Base-by-base conservation (phyloP, 169 alveolate species). In the Eimeria zaria region DNA sequence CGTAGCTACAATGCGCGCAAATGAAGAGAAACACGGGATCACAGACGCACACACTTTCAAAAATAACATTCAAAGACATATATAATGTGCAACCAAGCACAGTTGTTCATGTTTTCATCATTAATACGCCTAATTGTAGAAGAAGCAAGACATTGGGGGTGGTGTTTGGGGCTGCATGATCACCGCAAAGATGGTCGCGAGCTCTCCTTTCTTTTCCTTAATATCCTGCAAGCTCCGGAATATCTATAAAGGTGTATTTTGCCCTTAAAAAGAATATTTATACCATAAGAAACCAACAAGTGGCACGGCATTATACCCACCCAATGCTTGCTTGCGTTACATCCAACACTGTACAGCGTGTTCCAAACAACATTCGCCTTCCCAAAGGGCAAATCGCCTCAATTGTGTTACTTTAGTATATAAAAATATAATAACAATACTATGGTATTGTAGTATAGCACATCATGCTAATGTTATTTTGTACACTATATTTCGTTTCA, bases 141-240 rank as follows among this genome's bases (percentile, higher is more conserved):
- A 67, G 22, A 48, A 67, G 48, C 48, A 67, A 67, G 78, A 33
- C 78, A 33, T 27, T 12, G 48, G 78, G n/a, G 78, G 78, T 67
- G 44, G 78, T 67, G 78, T n/a, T 67, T 67, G 78, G 78, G 78
- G 78, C 78, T 67, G 78, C 73, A 62, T 67, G 78, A 33, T 3
- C 44, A 48, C 46, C 8, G 16, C 6, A 27, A 27, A 33, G 41
- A 27, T 5, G 39, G 33, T 20, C 11, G 16, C 18, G 4, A 64
- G 8, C 41, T 5, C 41, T 64, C 74, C n/a, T 7, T 67, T 1
- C 27, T 7, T 9, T 1, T 11, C 22, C n/a, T n/a, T n/a, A n/a
- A n/a, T 2, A 7, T 20, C 6, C 33, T 67, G 18, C 78, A 6
- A 33, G 78, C 78, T 67, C 22, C 44, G 48, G 33, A 48, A 44